Evolutionary conservation across 2,329 filamentous ascomycete species (phyloP).

Genomic region (Chaetomiaceae sp.): DNA sequence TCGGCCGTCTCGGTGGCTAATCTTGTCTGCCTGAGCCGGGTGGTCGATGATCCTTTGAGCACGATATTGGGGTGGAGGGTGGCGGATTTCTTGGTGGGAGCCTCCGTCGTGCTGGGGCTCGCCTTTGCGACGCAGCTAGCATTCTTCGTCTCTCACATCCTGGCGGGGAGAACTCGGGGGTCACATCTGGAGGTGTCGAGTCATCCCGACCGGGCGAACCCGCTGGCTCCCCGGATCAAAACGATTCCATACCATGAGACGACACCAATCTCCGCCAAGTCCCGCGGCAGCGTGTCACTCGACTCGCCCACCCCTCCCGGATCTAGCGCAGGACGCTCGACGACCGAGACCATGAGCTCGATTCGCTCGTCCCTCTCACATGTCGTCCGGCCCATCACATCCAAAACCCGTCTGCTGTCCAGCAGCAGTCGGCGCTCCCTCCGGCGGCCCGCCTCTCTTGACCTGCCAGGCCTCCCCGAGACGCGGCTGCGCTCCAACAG

Average conservation of each 20-base stretch:
- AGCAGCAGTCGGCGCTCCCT: conserved; percentile 29
- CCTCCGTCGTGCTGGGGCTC: conserved; percentile 40
- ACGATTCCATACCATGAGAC: conserved; percentile 47
- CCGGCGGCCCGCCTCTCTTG: conserved; percentile 42
- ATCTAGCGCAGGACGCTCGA: conserved; percentile 40
- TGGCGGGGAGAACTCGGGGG: conserved; percentile 31
- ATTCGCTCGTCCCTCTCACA: conserved; percentile 44
- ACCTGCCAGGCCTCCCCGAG: conserved; percentile 36
- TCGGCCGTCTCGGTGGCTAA: conserved; percentile 40
- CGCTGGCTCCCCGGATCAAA: conserved; percentile 39
- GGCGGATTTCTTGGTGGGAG: conserved; percentile 37
- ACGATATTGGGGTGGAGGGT: conserved; percentile 31
- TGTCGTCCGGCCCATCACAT: conserved; percentile 49
- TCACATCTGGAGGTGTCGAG: conserved; percentile 24
- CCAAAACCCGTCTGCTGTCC: conserved; percentile 49
- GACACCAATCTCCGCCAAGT: conserved; percentile 29
- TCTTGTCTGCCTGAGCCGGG: conserved; percentile 37
- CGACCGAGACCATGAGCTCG: conserved; percentile 41
- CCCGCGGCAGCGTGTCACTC: conserved; percentile 31
- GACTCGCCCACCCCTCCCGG: conserved; percentile 38
- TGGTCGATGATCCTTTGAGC: conserved; percentile 24
- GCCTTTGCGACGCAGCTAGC: conserved; percentile 42
- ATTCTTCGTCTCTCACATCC: conserved; percentile 42
- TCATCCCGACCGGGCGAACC: conserved; percentile 29
- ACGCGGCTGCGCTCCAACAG: conserved; percentile 34